Evolutionary conservation across 2,329 filamentous ascomycete genomes (phyloP).

Genomic region (Amauroascus niger): DNA sequence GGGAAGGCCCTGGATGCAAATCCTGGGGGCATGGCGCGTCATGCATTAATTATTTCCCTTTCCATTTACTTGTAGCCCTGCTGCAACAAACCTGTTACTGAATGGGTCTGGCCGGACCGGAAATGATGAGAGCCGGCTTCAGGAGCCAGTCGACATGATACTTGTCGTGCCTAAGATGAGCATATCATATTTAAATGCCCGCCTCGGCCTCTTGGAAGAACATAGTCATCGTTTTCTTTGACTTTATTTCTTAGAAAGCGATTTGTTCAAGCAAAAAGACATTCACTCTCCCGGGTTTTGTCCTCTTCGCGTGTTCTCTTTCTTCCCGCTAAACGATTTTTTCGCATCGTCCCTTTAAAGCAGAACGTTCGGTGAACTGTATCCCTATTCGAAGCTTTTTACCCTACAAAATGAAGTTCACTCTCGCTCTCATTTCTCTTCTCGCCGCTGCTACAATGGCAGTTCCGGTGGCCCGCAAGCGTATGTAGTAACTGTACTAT

Average conservation of each 20-base stretch:
- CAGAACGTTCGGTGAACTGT: no score
- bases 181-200: slow-evolving; percentile 4
- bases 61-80: background rate
- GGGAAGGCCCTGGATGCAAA: background rate
- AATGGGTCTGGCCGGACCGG: background rate
- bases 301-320: background rate
- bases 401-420: slow-evolving; percentile 16
- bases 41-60: slow-evolving; percentile 7
- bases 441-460: slow-evolving; percentile 15
- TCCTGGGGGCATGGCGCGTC: background rate
- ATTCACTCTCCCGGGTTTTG: background rate
- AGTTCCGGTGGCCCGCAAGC: slow-evolving; percentile 13
- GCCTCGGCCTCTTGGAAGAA: background rate
- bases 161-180: background rate
- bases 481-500: slow-evolving; percentile 9
- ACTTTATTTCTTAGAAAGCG: background rate
- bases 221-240: background rate
- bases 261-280: background rate
- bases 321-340: no score
- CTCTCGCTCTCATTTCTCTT: slow-evolving; percentile 13
- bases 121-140: background rate
- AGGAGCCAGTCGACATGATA: background rate
- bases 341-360: no score
- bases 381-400: no score
- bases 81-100: slow-evolving; percentile 8